Percentiles rank a stretch among this genome's conserved stretches.
These are phyloP conservation scores for Exophiala alcalophila DNA, from an alignment of 2,329 filamentous ascomycete species.

Conservation along the genomic window DNA sequence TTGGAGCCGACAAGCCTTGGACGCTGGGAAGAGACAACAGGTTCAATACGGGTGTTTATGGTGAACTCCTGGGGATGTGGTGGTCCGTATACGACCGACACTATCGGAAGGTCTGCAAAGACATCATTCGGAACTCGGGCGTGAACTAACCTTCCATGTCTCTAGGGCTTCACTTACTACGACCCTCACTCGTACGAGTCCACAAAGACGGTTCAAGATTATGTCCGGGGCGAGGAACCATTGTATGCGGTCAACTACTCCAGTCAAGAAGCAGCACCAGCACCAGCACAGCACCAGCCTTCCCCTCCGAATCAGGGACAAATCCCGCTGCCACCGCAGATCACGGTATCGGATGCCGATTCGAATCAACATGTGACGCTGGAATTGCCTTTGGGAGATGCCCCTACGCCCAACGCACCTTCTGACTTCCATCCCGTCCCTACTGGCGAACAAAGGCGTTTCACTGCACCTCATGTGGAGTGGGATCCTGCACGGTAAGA, in stretches of 20 bases:
- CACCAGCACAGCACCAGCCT: slow-evolving; percentile 7
- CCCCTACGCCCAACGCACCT: slow-evolving; percentile 42
- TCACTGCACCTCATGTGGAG: slow-evolving; percentile 57
- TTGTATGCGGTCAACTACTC: slow-evolving; percentile 34
- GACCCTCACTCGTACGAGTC: slow-evolving; percentile 16
- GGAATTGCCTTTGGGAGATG: slow-evolving; percentile 45
- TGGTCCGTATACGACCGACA: slow-evolving; percentile 93
- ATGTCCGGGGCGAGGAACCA: slow-evolving; percentile 46
- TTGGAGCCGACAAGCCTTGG: slow-evolving; percentile 91
- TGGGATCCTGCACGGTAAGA: slow-evolving; percentile 63
- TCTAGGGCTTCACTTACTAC: slow-evolving; percentile 16
- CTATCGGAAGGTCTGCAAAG: slow-evolving; percentile 50
- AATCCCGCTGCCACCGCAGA: slow-evolving; percentile 15
- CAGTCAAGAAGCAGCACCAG: slow-evolving; percentile 6
- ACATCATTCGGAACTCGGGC: not conserved
- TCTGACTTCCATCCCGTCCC: slow-evolving; percentile 44
- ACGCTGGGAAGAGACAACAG: slow-evolving; percentile 57
- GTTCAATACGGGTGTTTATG: slow-evolving; percentile 63
- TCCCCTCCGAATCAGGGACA: slow-evolving; percentile 22
- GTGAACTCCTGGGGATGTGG: slow-evolving; percentile 83
- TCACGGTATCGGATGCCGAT: slow-evolving; percentile 16
- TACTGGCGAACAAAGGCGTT: slow-evolving; percentile 48
- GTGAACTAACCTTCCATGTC: no score
- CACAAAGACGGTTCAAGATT: slow-evolving; percentile 39
- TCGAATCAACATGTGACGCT: slow-evolving; percentile 32